Percentiles rank a stretch among this genome's conserved stretches.
Conservation (phyloP, 768 basidiomycete genomes). For the Leccinum aurantiacum region DNA sequence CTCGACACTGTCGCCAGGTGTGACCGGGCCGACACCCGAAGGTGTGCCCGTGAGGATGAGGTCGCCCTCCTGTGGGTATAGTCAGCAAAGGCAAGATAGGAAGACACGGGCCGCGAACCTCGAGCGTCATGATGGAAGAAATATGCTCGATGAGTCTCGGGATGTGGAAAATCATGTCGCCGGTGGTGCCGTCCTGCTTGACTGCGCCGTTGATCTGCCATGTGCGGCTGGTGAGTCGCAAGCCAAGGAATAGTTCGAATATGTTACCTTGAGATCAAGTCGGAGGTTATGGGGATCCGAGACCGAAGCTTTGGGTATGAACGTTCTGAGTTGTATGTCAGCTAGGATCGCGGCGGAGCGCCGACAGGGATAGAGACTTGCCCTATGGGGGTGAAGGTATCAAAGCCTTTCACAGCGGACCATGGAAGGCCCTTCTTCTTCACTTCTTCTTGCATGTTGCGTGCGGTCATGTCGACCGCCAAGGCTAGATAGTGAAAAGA, state of each 20-base stretch:
- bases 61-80: constrained; percentile 71
- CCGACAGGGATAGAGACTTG: constrained; percentile 30
- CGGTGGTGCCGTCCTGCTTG: constrained; percentile 84
- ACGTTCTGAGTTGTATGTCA: constrained; percentile 47
- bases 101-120: constrained; percentile 45
- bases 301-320: constrained; percentile 74
- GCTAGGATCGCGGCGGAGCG: not conserved
- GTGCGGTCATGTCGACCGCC: constrained; percentile 94
- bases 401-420: constrained; percentile 96
- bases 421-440: constrained; percentile 96
- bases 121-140: constrained; percentile 96
- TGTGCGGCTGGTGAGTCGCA: not conserved
- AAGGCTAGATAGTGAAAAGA: constrained; percentile 53
- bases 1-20: constrained; percentile 74
- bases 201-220: constrained; percentile 75
- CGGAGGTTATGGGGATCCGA: constrained; percentile 72
- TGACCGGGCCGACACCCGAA: constrained; percentile 79
- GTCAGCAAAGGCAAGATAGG: not conserved
- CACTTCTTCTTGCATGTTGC: constrained; percentile 91
- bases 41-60: constrained; percentile 92
- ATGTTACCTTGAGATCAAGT: constrained; percentile 68
- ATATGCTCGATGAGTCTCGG: constrained; percentile 86
- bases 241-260: not conserved
- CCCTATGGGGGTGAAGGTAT: constrained; percentile 94
- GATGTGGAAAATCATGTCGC: constrained; percentile 91